Evolutionary conservation across 257 asterid genomes (phyloP), one percentile per base, ranked within the genome.

Genomic region (Handroanthus guayacan): DNA sequence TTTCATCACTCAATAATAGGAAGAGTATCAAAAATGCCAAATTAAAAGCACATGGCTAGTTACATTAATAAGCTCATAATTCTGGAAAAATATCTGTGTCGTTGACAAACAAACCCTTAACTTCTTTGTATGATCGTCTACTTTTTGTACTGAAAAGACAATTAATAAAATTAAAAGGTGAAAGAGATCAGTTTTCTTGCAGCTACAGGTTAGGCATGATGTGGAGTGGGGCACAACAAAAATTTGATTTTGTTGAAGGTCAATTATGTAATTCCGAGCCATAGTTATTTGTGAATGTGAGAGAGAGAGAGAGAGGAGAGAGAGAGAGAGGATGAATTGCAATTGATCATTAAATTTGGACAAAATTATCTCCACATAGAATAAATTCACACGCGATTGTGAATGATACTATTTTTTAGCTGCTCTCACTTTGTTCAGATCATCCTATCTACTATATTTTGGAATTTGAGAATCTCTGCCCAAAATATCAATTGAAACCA

Each of bases 1-100:
- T 76, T 74, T 83, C 86, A 76, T 83, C 86, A 76, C 57, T 80
- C 76, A 67, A 85, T 67, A 71, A 78, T 83, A 9, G 48, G 12
- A 18, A 62, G 17, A 62, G 6, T 54, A 52, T 5, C 13, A 11
- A 48, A 11, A 8, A 51, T 4, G 39, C 75, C 50, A 69, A 44
- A 54, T 71, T 37, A 17, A 61, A 16, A 44, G 48, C 80, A 69
- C 77, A 75, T 80, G 74, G 55, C 48, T 13, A 63, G 56, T 74
- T 44, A 39, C n/a, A 18, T 70, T 47, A 45, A 31, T 64, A 25
- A 64, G 48, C 50, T 6, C 38, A 66, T 43, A 43, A 66, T 17
- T 17, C 16, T 18, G 2, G 4, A 43, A 34, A 31, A 70, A 62
- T 73, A 84, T 81, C 74, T 63, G 37, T 72, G 80, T 78, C 88